Conservation (phyloP, 2,329 filamentous ascomycete species). For the Xylogone sp. region DNA sequence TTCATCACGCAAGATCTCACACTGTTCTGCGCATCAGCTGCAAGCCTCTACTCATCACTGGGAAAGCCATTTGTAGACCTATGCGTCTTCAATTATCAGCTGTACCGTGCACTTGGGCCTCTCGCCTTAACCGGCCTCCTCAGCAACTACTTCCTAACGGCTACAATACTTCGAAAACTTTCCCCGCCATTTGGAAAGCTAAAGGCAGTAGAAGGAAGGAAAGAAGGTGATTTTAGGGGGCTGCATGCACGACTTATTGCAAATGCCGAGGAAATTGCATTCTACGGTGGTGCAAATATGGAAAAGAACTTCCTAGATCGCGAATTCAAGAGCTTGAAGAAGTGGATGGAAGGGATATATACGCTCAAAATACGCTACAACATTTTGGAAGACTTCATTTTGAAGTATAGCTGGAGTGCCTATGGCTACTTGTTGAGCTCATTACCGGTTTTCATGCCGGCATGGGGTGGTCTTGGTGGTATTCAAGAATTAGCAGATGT, state of each 20-base stretch:
- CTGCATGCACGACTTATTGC: slow-evolving; percentile 89
- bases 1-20: slow-evolving; percentile 98
- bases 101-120: slow-evolving; percentile 87
- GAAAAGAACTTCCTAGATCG: slow-evolving; percentile 89
- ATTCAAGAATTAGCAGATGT: slow-evolving; percentile 59
- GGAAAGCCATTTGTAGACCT: slow-evolving; percentile 98
- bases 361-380: slow-evolving; percentile 98
- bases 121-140: slow-evolving; percentile 81
- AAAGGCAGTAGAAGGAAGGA: slow-evolving; percentile 91
- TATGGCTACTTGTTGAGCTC: slow-evolving; percentile 94
- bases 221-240: slow-evolving; percentile 91
- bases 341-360: slow-evolving; percentile 98
- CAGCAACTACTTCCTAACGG: slow-evolving; percentile 92
- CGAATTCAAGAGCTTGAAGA: slow-evolving; percentile 88
- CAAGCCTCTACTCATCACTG: slow-evolving; percentile 89
- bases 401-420: slow-evolving; percentile 98
- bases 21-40: slow-evolving; percentile 88
- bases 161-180: slow-evolving; percentile 79
- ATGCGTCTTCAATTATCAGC: slow-evolving; percentile 96
- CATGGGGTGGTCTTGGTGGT: slow-evolving; percentile 84
- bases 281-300: slow-evolving; percentile 93
- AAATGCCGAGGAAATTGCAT: slow-evolving; percentile 96
- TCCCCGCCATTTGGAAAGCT: slow-evolving; percentile 96
- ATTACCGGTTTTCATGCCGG: slow-evolving; percentile 87
- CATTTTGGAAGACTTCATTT: slow-evolving; percentile 95